A percentile compares a stretch with the other conserved stretches of the same genome.
phyloP scores from a whole-genome alignment of 140 eudicot genomes.

The Cichorium intybus region DNA sequence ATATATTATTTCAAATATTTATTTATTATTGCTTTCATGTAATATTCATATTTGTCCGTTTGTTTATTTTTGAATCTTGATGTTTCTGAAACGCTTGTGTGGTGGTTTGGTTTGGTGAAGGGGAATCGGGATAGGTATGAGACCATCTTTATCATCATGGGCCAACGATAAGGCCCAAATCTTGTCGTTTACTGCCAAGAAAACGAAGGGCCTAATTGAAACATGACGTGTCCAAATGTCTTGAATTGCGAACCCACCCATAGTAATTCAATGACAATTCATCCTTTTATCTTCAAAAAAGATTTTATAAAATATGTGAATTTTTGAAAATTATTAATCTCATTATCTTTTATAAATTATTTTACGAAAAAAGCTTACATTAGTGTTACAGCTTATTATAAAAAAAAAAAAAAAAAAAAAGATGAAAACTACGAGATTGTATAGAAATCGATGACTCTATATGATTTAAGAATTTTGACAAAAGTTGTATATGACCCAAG shows the following conservation, averaged over 20 bases:
- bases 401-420: too few relatives aligned
- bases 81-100: background rate
- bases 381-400: too few relatives aligned
- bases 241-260: slow-evolving; percentile 2
- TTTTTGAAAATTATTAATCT: too few relatives aligned
- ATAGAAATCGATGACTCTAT: too few relatives aligned
- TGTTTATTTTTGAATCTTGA: background rate
- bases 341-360: too few relatives aligned
- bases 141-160: slow-evolving; percentile 13
- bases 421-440: too few relatives aligned
- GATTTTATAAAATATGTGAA: too few relatives aligned
- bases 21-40: background rate
- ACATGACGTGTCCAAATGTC: slow-evolving; percentile 13
- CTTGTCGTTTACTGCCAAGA: slow-evolving; percentile 19
- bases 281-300: background rate
- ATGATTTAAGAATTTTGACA: too few relatives aligned
- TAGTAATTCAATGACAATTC: background rate
- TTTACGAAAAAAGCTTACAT: too few relatives aligned
- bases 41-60: background rate
- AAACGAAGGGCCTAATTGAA: slow-evolving; percentile 3
- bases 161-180: slow-evolving; percentile 23
- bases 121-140: background rate
- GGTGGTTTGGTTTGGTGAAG: too few relatives aligned
- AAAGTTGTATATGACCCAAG: too few relatives aligned
- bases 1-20: too few relatives aligned